A percentile compares a stretch with the other conserved stretches of the same genome.
phyloP scores from a whole-genome alignment of 495 filamentous ascomycete genomes.

The Entonaema liquescens region DNA sequence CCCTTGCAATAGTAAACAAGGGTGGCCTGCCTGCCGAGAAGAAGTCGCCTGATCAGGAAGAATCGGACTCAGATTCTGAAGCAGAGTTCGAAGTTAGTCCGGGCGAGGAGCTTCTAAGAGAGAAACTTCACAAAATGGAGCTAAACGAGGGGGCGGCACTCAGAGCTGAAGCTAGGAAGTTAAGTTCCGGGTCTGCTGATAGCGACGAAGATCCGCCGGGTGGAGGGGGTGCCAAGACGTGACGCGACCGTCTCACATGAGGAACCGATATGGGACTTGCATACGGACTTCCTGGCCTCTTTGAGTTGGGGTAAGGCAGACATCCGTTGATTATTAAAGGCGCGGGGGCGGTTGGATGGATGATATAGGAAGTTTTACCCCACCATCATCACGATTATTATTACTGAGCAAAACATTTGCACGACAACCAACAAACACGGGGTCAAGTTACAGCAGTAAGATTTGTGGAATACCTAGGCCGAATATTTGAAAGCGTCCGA shows the following conservation, averaged over 20 bases:
- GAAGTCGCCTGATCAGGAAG: conserved; percentile 50
- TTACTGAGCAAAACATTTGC: conserved; percentile 4
- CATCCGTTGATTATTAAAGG: background rate
- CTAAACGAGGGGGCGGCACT: conserved; percentile 61
- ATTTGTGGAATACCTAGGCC: conserved; percentile 25
- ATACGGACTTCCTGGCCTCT: background rate
- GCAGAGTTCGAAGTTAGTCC: conserved; percentile 59
- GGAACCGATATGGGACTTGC: conserved; percentile 13
- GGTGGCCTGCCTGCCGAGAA: conserved; percentile 36
- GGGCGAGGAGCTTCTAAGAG: conserved; percentile 52
- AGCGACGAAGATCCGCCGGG: conserved; percentile 47
- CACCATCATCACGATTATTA: conserved; percentile 12
- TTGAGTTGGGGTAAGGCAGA: background rate
- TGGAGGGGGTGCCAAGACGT: conserved; percentile 46
- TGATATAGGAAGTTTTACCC: conserved; percentile 16
- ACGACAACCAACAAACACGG: conserved; percentile 7
- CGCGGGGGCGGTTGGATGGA: background rate
- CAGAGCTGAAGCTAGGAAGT: conserved; percentile 41
- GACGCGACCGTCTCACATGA: conserved; percentile 26
- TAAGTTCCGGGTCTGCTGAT: conserved; percentile 43
- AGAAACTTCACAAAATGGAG: conserved; percentile 65
- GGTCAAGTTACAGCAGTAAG: conserved; percentile 7
- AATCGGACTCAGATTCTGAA: conserved; percentile 60
- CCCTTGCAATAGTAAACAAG: conserved; percentile 32
- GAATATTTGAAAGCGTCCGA: conserved; percentile 18